These are phyloP conservation scores for Solanum verrucosum DNA, from an alignment of 257 asterid genomes.

Conservation along the genomic window DNA sequence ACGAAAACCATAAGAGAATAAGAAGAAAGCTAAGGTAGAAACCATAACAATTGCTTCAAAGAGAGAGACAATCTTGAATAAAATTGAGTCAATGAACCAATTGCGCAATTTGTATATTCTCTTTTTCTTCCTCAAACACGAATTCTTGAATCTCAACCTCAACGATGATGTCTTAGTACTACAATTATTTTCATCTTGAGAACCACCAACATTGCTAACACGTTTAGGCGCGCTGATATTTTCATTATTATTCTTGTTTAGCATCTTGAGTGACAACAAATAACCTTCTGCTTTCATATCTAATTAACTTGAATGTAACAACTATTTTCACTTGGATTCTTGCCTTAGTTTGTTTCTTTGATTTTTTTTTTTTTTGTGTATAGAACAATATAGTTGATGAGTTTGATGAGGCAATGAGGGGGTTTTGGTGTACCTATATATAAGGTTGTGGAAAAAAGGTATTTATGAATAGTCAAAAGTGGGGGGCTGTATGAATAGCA, in stretches of 20 bases:
- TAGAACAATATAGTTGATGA: not conserved
- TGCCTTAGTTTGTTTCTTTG: too few species aligned
- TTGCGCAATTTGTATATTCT: too few species aligned
- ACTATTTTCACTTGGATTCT: too few species aligned
- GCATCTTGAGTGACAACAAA: constrained; percentile 35
- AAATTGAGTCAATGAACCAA: too few species aligned
- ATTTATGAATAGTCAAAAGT: not conserved
- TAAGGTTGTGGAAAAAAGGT: not conserved
- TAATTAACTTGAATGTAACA: not conserved
- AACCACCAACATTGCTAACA: not conserved
- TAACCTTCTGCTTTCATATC: not conserved
- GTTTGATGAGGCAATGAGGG: not conserved
- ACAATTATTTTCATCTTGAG: not conserved
- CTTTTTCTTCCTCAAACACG: too few species aligned
- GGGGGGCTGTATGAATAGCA: not conserved
- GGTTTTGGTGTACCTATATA: not conserved
- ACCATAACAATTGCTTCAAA: not conserved
- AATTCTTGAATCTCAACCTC: constrained; percentile 27
- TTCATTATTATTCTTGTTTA: constrained; percentile 19
- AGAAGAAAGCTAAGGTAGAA: constrained; percentile 33
- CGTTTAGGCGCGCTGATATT: not conserved
- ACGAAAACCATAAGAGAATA: constrained; percentile 66
- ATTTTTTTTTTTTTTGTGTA: not conserved
- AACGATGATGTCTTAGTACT: not conserved
- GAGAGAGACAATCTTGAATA: too few species aligned